Evolutionary conservation across 768 basidiomycete species (phyloP), one percentile per base, ranked within the genome.

Genomic region (Podaxis mareebaensis): DNA sequence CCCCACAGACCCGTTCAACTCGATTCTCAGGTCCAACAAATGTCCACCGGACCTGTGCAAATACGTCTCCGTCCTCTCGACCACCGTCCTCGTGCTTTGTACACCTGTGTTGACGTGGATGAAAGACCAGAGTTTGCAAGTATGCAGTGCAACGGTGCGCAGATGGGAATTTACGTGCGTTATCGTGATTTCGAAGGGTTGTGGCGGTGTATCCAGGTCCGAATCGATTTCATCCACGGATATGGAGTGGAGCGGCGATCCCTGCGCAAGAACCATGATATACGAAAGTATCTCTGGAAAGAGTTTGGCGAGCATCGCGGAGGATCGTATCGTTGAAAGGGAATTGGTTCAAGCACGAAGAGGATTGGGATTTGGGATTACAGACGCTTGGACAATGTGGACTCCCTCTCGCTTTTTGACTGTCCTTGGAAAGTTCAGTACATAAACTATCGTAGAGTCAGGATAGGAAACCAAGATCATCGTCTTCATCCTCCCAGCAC

Each of bases 111-210:
- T 53, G 22, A 81, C 67, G 17, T 68, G 64, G 58, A 84, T 76
- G 15, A 64, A 66, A 2, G 71, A 72, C 83, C 83, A 85, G n/a
- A 84, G 74, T 1, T 60, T 54, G 1, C 74, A 74, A 3, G 77
- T 78, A 15, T 60, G 64, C 38, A 81, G 53, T 2, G 81, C 80
- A 2, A 81, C 69, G 15, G 69, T 56, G 51, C 81, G 78, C 64
- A 81, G 79, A 58, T 71, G 66, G 4, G 69, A 70, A 67, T 72
- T 76, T 40, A 81, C 78, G 53, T 81, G 79, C 10, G 78, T 77
- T 8, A 78, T 68, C 3, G 74, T 51, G 46, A 80, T 58, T 60
- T 81, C 79, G 66, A 81, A 81, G 3, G 76, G 69, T 20, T 15
- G 36, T n/a, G 39, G 30, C 8, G 30, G n/a, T 28, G 49, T 26